Base-by-base conservation (phyloP, 129 eudicot species). In the Flaveria ramosissima region DNA sequence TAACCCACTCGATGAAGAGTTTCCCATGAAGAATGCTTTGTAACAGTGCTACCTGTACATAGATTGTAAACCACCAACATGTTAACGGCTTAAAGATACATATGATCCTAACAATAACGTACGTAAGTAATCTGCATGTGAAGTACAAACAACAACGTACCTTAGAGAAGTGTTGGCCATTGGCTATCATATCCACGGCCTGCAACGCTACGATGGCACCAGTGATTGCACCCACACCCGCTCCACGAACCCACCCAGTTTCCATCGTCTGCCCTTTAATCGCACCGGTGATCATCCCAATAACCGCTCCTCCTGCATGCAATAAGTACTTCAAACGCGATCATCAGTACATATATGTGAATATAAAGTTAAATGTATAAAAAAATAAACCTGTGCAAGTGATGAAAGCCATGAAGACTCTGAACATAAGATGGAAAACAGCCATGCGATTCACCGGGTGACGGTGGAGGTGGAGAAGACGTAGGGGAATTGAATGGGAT, bases 131-230 rank as follows among this genome's bases (percentile, higher is more conserved):
- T 6, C 14, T 73, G 50, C 32, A 12, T 24, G 59, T 32, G 16
- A 36, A 47, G 60, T 9, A 63, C 32, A 42, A 19, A 15, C 6
- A 9, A 30, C 0, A 43, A 43, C 10, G 23, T 23, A 93, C 98
- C 95, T 90, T 93, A 19, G 98, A 88, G 48, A 90, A 91, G 7
- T 82, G 82, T 78, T 90, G 91, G 55, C 96, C 98, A 68, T 83
- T 82, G 23, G 81, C 56, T 32, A 88, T 68, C 71, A 88, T 83
- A 24, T 93, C 98, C 84, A 88, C 72, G 26, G 87, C 39, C 45
- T 90, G 92, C 73, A 93, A 82, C n/a, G 83, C 96, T 0, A 93
- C 87, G 74, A 93, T 79, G 42, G 98, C 95, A 41, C 98, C 98
- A 0, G 86, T 75, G 56, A 93, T 80, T 1, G 90, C 90, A 52